Conservation (phyloP, 2,329 filamentous ascomycete species). For the Paecilomyces niveus region DNA sequence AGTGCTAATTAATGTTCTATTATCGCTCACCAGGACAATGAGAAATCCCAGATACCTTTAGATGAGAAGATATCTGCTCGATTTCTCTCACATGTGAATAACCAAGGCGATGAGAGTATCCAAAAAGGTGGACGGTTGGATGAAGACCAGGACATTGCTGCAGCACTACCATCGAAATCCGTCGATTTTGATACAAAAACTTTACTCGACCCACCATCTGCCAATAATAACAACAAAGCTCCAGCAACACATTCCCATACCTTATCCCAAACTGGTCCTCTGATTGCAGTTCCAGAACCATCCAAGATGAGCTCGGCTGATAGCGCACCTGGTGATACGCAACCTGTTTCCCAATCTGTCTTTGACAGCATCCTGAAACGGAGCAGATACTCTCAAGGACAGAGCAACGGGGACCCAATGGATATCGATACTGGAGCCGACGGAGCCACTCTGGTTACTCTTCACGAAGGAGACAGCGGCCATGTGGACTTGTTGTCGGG, state of each 20-base stretch:
- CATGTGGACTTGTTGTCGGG: slow-evolving; percentile 37
- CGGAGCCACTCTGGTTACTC: slow-evolving; percentile 29
- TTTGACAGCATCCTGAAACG: slow-evolving; percentile 33
- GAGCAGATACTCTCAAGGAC: slow-evolving; percentile 21
- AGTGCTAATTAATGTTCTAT: slow-evolving; percentile 14
- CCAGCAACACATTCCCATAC: background rate
- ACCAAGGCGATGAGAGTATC: background rate
- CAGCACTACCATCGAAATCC: slow-evolving; percentile 7
- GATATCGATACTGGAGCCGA: slow-evolving; percentile 18
- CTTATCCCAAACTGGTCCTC: slow-evolving; percentile 10
- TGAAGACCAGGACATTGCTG: slow-evolving; percentile 3
- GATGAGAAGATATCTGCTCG: slow-evolving; percentile 6
- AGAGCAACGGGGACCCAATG: slow-evolving; percentile 1
- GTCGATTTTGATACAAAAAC: slow-evolving; percentile 1
- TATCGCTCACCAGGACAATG: slow-evolving; percentile 19
- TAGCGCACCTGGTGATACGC: slow-evolving; percentile 34
- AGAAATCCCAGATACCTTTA: slow-evolving; percentile 18
- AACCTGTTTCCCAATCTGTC: slow-evolving; percentile 38
- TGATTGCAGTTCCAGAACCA: slow-evolving; percentile 12
- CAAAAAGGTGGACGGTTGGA: slow-evolving; percentile 4
- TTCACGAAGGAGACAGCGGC: slow-evolving; percentile 36
- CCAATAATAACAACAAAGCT: background rate
- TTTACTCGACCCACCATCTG: background rate
- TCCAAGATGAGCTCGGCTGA: slow-evolving; percentile 29
- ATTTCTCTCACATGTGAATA: slow-evolving; percentile 2